Evolutionary conservation across 768 basidiomycete species (phyloP).

Genomic region (Tulasnella sp.): DNA sequence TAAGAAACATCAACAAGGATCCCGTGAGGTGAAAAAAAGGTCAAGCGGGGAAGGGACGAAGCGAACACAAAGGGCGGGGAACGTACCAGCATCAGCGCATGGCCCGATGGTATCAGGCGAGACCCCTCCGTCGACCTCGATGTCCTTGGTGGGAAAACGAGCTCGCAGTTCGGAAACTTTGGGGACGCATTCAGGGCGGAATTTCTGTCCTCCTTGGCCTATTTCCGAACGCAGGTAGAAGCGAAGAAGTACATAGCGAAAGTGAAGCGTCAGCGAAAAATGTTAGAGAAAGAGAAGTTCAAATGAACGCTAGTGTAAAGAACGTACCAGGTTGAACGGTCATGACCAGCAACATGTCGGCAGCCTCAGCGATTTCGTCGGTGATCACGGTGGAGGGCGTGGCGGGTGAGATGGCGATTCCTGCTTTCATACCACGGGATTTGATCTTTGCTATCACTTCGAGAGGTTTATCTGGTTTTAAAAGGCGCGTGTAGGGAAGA

Average conservation of each 20-base stretch:
- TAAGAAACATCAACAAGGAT: conserved; percentile 42
- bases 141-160: conserved; percentile 92
- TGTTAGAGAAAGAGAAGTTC: too few species aligned
- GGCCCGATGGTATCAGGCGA: conserved; percentile 83
- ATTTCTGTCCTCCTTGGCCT: conserved; percentile 96
- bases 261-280: not conserved
- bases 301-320: too few species aligned
- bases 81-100: conserved; percentile 86
- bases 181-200: conserved; percentile 86
- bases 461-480: conserved; percentile 74
- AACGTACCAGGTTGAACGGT: conserved; percentile 33
- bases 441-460: conserved; percentile 82
- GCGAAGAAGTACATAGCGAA: too few species aligned
- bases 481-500: too few species aligned
- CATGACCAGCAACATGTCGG: conserved; percentile 36
- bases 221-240: too few species aligned
- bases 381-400: conserved; percentile 89
- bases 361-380: conserved; percentile 76
- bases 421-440: conserved; percentile 85
- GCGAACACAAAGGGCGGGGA: not conserved
- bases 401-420: conserved; percentile 95
- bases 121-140: conserved; percentile 98
- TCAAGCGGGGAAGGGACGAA: not conserved
- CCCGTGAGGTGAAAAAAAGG: not conserved
- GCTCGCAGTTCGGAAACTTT: conserved; percentile 90